Percentiles rank a stretch among this genome's conserved stretches.
Conservation (phyloP, 805 yeast species). For the Lipomyces sp. region DNA sequence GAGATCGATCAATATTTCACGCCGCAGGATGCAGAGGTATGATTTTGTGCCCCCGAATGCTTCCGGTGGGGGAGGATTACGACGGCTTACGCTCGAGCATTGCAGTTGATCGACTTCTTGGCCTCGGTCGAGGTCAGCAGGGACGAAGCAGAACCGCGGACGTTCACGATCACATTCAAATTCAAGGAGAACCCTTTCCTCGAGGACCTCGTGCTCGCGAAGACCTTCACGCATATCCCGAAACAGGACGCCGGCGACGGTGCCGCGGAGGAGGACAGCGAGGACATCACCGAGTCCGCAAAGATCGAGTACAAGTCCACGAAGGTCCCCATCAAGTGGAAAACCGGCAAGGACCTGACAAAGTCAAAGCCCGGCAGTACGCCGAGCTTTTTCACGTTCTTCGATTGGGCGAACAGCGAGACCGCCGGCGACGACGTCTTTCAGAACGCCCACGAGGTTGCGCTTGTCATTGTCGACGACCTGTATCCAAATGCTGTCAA, state of each 20-base stretch:
- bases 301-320: conserved; percentile 55
- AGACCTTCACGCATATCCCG: conserved; percentile 47
- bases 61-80: conserved; percentile 52
- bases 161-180: conserved; percentile 58
- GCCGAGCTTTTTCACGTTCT: conserved; percentile 62
- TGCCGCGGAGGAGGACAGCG: conserved; percentile 39
- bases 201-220: conserved; percentile 57
- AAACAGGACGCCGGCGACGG: conserved; percentile 28
- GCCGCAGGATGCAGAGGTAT: conserved; percentile 63
- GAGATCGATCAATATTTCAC: conserved; percentile 70
- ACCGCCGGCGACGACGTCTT: conserved; percentile 80
- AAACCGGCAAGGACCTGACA: conserved; percentile 57
- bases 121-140: conserved; percentile 57
- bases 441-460: conserved; percentile 74
- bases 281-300: conserved; percentile 44
- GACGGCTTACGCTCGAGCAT: neutral
- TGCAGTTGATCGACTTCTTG: conserved; percentile 35
- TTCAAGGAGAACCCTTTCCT: conserved; percentile 54
- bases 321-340: conserved; percentile 64
- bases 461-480: conserved; percentile 70
- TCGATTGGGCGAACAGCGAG: conserved; percentile 85
- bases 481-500: conserved; percentile 81
- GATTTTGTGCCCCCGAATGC: neutral
- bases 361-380: conserved; percentile 41
- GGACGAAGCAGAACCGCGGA: conserved; percentile 47